phyloP scores from a whole-genome alignment of 2,329 filamentous ascomycete genomes.

The Verticillium klebahnii region DNA sequence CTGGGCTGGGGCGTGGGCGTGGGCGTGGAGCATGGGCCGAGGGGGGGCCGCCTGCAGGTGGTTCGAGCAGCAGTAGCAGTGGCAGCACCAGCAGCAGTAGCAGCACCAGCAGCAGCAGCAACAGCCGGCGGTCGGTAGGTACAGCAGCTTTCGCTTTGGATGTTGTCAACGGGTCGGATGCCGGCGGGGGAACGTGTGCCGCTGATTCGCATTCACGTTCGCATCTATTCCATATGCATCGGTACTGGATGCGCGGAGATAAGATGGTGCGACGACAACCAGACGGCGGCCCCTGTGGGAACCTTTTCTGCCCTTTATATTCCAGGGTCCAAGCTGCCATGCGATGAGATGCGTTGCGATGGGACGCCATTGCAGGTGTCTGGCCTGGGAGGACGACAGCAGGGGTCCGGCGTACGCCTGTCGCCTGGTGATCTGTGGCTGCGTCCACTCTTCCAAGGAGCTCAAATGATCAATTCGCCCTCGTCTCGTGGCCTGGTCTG shows the following conservation, averaged over 20 bases:
- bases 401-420: not conserved
- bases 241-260: not conserved
- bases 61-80: too few species aligned
- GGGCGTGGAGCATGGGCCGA: not conserved
- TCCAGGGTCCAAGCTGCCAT: not conserved
- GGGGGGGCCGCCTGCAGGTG: too few species aligned
- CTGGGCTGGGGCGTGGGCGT: too few species aligned
- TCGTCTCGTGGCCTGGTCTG: too few species aligned
- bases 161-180: not conserved
- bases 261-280: not conserved
- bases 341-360: not conserved
- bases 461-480: too few species aligned
- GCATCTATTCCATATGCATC: not conserved
- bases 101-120: too few species aligned
- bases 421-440: too few species aligned
- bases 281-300: not conserved
- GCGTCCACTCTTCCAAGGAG: too few species aligned
- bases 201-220: not conserved
- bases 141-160: not conserved
- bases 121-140: not conserved
- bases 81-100: too few species aligned
- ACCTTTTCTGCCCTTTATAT: not conserved
- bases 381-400: not conserved
- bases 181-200: not conserved
- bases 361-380: too few species aligned